Base-by-base conservation (phyloP, 2,329 filamentous ascomycete genomes). In the Mariannaea sp. region DNA sequence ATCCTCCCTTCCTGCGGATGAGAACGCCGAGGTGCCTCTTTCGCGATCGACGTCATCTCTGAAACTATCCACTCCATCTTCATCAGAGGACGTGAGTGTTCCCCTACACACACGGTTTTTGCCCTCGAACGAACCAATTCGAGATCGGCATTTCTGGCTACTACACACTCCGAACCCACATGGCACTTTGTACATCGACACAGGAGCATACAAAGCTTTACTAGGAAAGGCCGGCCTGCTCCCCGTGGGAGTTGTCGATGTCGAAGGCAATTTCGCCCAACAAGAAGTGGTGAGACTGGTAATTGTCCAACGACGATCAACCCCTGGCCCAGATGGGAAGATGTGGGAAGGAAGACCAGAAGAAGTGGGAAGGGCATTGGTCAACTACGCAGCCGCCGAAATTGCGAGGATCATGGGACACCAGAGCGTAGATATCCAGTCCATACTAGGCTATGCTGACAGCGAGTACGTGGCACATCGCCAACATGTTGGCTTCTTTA, bases 141-240 rank as follows among this genome's bases (percentile, higher is more conserved):
- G 91, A 51, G 94, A 97, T 70, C 88, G 93, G 57, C 92, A 94
- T 69, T 97, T 99, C 80, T 99, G 94, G 94, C 86, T 99, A 42
- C 81, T 97, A 0, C 91, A 99, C 73, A 94, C 93, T 8, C 84
- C 97, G 9, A 86, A 87, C 19, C 91, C 94, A 0, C 92, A 96
- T 66, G 94, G 94, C 12, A 96, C 88, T 2, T 70, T 99, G 20
- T 97, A 90, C 75, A 95, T 99, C 64, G 94, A 99, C 75, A 77
- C 84, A n/a, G 94, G 94, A 35, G 93, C 93, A 3, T 86, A 92
- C 73, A 78, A 81, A 27, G 94, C 93, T 1, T 80, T 97, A 3
- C 76, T 85, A 13, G 85, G 87, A 68, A 96, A 96, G 75, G 92
- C 92, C 0, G 90, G 92, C 3, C 82, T 99, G 2, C 82, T 97